phyloP scores from a whole-genome alignment of 306 rosid species.

The Lotus japonicus region DNA sequence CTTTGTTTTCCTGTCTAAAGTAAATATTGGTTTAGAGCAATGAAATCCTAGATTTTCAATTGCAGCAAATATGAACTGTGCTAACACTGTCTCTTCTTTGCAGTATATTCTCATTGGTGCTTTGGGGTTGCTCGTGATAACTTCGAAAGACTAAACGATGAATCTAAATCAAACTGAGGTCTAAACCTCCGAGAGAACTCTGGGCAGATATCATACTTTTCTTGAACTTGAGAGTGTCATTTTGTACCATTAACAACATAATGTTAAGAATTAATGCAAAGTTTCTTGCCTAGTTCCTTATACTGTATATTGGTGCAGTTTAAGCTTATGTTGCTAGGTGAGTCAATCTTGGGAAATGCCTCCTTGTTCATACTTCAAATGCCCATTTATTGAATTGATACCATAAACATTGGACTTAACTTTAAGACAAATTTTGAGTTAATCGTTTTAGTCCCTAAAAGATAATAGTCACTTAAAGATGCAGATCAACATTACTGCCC shows the following conservation, averaged over 20 bases:
- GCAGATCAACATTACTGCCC: too few species aligned
- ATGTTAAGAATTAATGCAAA: slow-evolving; percentile 19
- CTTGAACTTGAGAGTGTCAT: slow-evolving; percentile 14
- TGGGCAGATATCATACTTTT: slow-evolving; percentile 10
- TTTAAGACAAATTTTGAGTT: too few species aligned
- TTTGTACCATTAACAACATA: slow-evolving; percentile 29
- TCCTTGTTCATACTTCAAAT: not conserved
- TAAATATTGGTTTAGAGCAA: not conserved
- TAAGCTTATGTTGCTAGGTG: not conserved
- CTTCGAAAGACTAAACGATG: slow-evolving; percentile 61
- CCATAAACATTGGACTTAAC: too few species aligned
- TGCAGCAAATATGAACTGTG: not conserved
- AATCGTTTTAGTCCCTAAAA: too few species aligned
- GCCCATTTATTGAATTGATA: not conserved
- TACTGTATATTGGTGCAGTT: not conserved
- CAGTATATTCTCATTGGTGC: slow-evolving; percentile 90
- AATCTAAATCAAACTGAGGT: slow-evolving; percentile 15
- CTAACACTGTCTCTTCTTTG: slow-evolving; percentile 28
- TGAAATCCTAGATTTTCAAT: not conserved
- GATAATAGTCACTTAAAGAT: too few species aligned
- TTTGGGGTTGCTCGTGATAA: slow-evolving; percentile 88
- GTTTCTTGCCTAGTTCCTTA: not conserved
- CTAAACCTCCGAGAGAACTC: not conserved
- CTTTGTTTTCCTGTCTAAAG: not conserved
- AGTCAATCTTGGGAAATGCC: not conserved